Evolutionary conservation across 2,329 filamentous ascomycete genomes (phyloP), one percentile per base, ranked within the genome.

Genomic region (Chrysoporthe puriensis): DNA sequence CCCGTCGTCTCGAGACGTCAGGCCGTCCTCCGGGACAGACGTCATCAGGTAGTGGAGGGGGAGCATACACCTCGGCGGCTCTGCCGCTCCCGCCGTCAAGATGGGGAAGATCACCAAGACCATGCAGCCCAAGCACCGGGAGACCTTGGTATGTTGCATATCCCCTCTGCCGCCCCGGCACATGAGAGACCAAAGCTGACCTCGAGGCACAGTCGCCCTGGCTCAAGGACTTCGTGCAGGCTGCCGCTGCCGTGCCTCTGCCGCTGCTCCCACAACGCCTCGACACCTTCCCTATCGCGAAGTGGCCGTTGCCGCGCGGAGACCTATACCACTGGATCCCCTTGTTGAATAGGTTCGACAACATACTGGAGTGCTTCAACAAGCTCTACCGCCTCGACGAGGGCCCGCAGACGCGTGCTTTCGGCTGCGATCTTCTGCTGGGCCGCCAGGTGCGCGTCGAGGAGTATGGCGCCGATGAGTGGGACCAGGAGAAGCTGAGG

Each of bases 271-370:
- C 93, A 73, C 82, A 87, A 73, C 88, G 91, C 72, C 90, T 99
- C 72, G 85, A 86, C 73, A 87, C 86, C 66, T 98, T 98, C 77
- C 94, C 95, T 68, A 66, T 69, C 57, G 90, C 90, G 71, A 85
- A 90, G 85, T 99, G 96, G 96, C 94, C 94, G 2, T 97, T 98
- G 76, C 95, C 95, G 50, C 89, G 95, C 77, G 96, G 96, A 69
- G 96, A 99, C 78, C 84, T 98, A 42, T 98, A 98, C 77, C 95
- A 99, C 83, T 99, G 96, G 96, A 97, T 99, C 72, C 90, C 92
- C 40, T 86, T 97, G 34, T 82, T 99, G 69, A 97, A 99, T 79
- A 90, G 94, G 67, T 98, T 99, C 79, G 96, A 99, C 79, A 88
- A 87, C 75, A 89, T 98, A 71, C 83, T 99, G 52, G 93, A 97